These are phyloP conservation scores for Apiotrichum brassicae DNA, from an alignment of 1,284 basidiomycete species.

Conservation along the genomic window DNA sequence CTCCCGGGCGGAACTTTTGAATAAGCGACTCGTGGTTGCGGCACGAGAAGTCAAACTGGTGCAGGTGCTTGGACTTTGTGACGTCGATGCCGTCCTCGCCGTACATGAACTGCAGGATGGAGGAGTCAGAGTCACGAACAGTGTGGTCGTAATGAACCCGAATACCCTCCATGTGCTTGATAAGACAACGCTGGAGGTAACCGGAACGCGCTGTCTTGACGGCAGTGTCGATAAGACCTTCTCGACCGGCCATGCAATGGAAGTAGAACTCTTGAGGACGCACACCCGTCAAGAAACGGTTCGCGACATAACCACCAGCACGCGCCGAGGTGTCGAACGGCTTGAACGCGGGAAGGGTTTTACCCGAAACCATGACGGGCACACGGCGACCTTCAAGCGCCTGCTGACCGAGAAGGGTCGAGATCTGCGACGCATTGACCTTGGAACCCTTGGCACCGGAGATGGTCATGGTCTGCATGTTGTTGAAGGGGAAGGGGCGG, in stretches of 20 bases:
- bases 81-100: slow-evolving; percentile 96
- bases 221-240: slow-evolving; percentile 98
- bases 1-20: slow-evolving; percentile 63
- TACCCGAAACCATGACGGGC: slow-evolving; percentile 97
- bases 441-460: slow-evolving; percentile 97
- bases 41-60: slow-evolving; percentile 87
- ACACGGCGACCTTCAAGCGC: slow-evolving; percentile 97
- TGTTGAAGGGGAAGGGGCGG: slow-evolving; percentile 93
- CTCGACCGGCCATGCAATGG: slow-evolving; percentile 95
- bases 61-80: slow-evolving; percentile 85
- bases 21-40: slow-evolving; percentile 78
- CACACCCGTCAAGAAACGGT: slow-evolving; percentile 97
- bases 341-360: slow-evolving; percentile 95
- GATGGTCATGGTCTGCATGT: slow-evolving; percentile 99
- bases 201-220: slow-evolving; percentile 99
- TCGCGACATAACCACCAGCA: slow-evolving; percentile 98
- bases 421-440: slow-evolving; percentile 97
- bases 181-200: slow-evolving; percentile 94
- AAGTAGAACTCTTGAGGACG: slow-evolving; percentile 99
- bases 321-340: slow-evolving; percentile 95
- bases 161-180: slow-evolving; percentile 96
- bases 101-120: slow-evolving; percentile 93
- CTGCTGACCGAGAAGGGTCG: slow-evolving; percentile 93
- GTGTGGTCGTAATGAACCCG: slow-evolving; percentile 97
- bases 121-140: slow-evolving; percentile 88